Evolutionary conservation across 2,329 filamentous ascomycete species (phyloP), one percentile per base, ranked within the genome.

Genomic region (Fusarium sp.): DNA sequence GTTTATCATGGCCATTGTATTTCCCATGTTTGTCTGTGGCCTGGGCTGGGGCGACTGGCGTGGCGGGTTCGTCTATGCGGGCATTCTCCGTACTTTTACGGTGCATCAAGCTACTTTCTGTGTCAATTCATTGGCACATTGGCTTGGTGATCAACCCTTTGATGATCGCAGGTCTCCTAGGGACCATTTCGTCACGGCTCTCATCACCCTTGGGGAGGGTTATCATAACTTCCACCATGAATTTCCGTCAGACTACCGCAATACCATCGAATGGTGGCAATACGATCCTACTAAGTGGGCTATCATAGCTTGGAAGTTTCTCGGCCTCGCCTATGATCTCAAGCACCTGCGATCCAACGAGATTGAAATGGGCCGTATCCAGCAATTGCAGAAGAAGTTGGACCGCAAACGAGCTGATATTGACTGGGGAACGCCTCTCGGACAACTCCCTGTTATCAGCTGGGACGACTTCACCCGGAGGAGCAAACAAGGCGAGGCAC

Each of bases 91-190:
- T 77, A 92, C 96, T 84, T 95, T 94, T 88, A 92, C 95, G 84
- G 93, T 97, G 74, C 94, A 96, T 87, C 94, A 97, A 85, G 94
- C 94, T 68, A 96, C 94, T 73, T 97, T 97, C 89, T 97, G 94
- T 79, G 93, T 97, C 87, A 97, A 97, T 89, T 95, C 93, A n/a
- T 86, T 97, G 70, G 94, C 94, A 74, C 94, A 97, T 20, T 44
- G 40, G 40, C 40, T 44, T 24, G 40, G 40, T 1, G 20, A 44
- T 12, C 40, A 44, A 12, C 94, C 94, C 70, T 97, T 97, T 81
- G 94, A 97, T 78, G 94, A 97, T 88, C 93, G 94, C 84, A 96
- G 97, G 90, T 95, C 93, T 70, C 94, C 94, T 73, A 92, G 94
- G 81, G 94, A 97, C 79, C 94, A 97, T 84, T 89, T 96, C 80